A percentile compares a stretch with the other conserved stretches of the same genome.
These are phyloP conservation scores for Cicer cuneatum DNA, from an alignment of 306 rosid genomes.

Conservation along the genomic window DNA sequence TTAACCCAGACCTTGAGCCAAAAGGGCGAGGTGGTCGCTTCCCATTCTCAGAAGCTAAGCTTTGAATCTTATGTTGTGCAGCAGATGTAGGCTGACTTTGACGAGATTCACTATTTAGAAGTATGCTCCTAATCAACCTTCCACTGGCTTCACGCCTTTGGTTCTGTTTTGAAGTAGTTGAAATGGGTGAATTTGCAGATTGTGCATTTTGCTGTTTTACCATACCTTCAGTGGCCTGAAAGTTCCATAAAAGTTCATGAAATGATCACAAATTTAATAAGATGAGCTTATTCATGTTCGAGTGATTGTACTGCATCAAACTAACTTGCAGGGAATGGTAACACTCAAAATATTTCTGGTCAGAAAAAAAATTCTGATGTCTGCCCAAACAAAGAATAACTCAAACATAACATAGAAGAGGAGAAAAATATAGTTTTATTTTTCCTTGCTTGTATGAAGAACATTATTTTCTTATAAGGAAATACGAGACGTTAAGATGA, in stretches of 20 bases:
- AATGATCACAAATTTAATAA: constrained; percentile 20
- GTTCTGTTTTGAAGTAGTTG: constrained; percentile 66
- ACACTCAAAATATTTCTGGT: constrained; percentile 3
- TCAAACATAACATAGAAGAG: background rate
- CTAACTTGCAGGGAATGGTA: background rate
- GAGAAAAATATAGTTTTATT: background rate
- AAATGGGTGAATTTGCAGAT: constrained; percentile 58
- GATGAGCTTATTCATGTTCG: constrained; percentile 13
- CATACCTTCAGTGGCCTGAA: constrained; percentile 59
- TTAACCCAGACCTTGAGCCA: constrained; percentile 57
- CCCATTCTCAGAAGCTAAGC: constrained; percentile 65
- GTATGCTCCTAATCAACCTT: constrained; percentile 75
- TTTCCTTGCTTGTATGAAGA: constrained; percentile 8
- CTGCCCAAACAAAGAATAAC: background rate
- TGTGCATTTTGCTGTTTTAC: constrained; percentile 54
- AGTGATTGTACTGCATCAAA: constrained; percentile 10
- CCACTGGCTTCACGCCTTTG: constrained; percentile 83
- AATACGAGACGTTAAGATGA: constrained; percentile 6
- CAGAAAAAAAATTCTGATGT: constrained; percentile 4
- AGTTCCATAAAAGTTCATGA: constrained; percentile 16
- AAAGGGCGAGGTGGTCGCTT: constrained; percentile 62
- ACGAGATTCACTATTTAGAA: constrained; percentile 69
- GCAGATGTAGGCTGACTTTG: constrained; percentile 61
- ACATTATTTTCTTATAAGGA: constrained; percentile 7
- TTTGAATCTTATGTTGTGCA: constrained; percentile 69